Evolutionary conservation across 768 basidiomycete species (phyloP).

Genomic region (Phlebiopsis flavidoalba): DNA sequence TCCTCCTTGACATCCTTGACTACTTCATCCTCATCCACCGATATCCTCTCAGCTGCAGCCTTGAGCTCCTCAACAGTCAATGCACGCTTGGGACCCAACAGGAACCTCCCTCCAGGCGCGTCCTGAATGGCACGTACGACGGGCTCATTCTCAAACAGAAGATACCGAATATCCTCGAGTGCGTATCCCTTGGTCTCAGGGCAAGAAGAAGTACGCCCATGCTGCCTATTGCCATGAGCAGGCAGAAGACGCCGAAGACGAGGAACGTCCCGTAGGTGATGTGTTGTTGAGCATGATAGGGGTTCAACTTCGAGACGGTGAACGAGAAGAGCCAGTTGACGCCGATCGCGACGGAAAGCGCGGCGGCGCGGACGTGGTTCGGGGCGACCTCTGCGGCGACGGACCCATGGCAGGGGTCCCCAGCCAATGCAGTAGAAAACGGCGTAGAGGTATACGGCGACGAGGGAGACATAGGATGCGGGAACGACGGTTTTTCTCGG

Average conservation of each 20-base stretch:
- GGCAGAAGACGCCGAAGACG: constrained; percentile 36
- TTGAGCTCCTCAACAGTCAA: constrained; percentile 14
- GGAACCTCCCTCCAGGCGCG: constrained; percentile 35
- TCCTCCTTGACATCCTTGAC: constrained; percentile 1
- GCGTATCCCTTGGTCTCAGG: constrained; percentile 43
- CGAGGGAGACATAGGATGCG: constrained; percentile 39
- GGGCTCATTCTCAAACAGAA: constrained; percentile 36
- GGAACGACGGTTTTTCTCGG: constrained; percentile 25
- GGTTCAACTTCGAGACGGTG: constrained; percentile 41
- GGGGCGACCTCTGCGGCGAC: constrained; percentile 39
- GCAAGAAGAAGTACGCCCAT: constrained; percentile 41
- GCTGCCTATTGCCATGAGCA: constrained; percentile 32
- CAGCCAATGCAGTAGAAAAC: constrained; percentile 41
- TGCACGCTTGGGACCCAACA: constrained; percentile 24
- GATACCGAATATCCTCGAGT: constrained; percentile 40
- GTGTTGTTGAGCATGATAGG: constrained; percentile 26
- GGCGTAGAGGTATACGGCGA: constrained; percentile 43
- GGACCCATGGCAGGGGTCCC: constrained; percentile 36
- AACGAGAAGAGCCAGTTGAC: constrained; percentile 45
- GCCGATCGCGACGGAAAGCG: constrained; percentile 29
- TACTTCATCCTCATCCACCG: background rate
- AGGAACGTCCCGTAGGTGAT: constrained; percentile 32
- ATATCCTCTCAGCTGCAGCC: background rate
- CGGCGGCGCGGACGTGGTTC: constrained; percentile 36
- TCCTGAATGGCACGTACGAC: constrained; percentile 33